Evolutionary conservation across 1,139 yeast genomes (phyloP).

Genomic region (Pichia sp.): DNA sequence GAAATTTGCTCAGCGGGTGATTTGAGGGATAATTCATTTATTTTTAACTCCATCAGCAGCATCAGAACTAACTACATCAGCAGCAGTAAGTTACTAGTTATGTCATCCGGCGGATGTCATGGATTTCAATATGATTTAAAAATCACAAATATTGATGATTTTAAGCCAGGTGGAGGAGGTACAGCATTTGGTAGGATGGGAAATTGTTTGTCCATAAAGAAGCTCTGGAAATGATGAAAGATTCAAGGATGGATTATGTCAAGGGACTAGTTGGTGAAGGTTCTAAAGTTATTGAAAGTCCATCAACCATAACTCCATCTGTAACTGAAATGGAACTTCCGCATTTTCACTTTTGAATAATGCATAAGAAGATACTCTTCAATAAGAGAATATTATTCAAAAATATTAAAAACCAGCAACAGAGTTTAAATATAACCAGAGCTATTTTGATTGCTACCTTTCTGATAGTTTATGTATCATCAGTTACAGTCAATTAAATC

Average conservation of each 20-base stretch:
- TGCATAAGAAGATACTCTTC: no score
- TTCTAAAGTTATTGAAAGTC: conserved; percentile 86
- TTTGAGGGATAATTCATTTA: no score
- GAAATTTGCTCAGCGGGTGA: no score
- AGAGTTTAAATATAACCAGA: no score
- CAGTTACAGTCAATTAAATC: no score
- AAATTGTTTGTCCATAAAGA: conserved; percentile 72
- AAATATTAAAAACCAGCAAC: no score
- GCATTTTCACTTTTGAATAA: no score
- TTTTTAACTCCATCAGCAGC: conserved; percentile 30
- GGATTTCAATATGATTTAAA: conserved; percentile 88
- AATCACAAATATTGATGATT: conserved; percentile 46
- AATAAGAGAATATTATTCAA: no score
- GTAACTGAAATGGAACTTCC: no score
- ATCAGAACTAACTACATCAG: conserved; percentile 44
- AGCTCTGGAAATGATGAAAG: conserved; percentile 75
- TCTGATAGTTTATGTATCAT: no score
- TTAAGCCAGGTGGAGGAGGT: conserved; percentile 33
- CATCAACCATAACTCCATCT: conserved; percentile 80
- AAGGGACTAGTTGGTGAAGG: conserved; percentile 93
- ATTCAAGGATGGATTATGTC: conserved; percentile 81
- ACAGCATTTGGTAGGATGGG: conserved; percentile 68
- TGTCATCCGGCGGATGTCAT: conserved; percentile 98
- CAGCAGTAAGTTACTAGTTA: conserved; percentile 72
- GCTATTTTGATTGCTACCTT: no score